Evolutionary conservation across 2,329 filamentous ascomycete species (phyloP).

Genomic region (Colletotrichum liriopes): DNA sequence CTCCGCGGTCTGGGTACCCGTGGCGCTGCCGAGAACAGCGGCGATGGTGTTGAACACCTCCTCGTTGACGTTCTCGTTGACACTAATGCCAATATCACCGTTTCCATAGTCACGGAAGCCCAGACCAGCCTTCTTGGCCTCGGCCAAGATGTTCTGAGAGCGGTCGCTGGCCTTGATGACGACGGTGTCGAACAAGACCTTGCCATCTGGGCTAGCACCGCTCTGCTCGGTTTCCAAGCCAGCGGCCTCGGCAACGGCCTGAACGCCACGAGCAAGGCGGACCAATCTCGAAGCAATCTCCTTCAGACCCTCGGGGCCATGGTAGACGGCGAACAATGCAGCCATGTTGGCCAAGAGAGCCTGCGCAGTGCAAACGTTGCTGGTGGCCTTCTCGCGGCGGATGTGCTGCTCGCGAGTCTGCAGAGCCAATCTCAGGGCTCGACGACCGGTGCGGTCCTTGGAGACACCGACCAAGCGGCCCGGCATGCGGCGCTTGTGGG

Average conservation of each 20-base stretch:
- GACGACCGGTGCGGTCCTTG: constrained; percentile 88
- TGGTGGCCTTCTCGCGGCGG: constrained; percentile 94
- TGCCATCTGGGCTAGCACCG: constrained; percentile 69
- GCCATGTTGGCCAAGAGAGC: constrained; percentile 96
- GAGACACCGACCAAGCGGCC: constrained; percentile 92
- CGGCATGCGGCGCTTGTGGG: constrained; percentile 95
- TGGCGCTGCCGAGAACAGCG: constrained; percentile 49
- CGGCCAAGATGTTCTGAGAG: constrained; percentile 65
- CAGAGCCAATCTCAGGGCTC: constrained; percentile 85
- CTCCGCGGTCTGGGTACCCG: constrained; percentile 54
- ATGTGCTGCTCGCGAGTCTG: constrained; percentile 98
- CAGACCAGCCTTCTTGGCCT: constrained; percentile 66
- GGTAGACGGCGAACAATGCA: constrained; percentile 94
- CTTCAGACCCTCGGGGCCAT: constrained; percentile 87
- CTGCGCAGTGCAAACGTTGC: constrained; percentile 97
- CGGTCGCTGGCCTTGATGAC: constrained; percentile 72
- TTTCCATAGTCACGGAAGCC: constrained; percentile 76
- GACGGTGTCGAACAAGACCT: constrained; percentile 85
- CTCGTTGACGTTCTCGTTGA: constrained; percentile 78
- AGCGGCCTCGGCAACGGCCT: constrained; percentile 73
- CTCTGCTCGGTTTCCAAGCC: constrained; percentile 76
- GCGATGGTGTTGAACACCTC: constrained; percentile 65
- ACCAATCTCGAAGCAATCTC: constrained; percentile 86
- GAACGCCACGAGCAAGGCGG: constrained; percentile 78
- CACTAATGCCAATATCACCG: constrained; percentile 78